Evolutionary conservation across 2,329 filamentous ascomycete genomes (phyloP).

Genomic region (Fusarium circinatum): DNA sequence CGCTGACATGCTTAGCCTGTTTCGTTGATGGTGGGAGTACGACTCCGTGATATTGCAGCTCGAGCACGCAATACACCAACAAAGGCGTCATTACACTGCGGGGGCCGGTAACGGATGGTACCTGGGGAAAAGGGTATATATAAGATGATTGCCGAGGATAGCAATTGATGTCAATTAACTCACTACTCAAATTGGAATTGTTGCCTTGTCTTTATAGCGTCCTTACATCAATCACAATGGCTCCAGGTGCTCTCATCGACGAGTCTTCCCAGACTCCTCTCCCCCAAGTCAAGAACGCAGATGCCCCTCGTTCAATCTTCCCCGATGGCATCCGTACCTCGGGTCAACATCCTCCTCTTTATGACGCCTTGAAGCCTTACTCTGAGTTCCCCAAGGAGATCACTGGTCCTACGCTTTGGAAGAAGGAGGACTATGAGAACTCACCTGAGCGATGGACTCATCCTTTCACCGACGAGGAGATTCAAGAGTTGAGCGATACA

Average conservation of each 20-base stretch:
- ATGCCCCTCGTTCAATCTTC: constrained; percentile 49
- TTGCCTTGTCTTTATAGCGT: neutral
- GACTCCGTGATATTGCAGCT: constrained; percentile 43
- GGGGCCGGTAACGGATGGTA: constrained; percentile 33
- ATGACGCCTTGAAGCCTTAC: constrained; percentile 72
- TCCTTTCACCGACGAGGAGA: constrained; percentile 72
- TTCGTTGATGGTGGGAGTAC: constrained; percentile 27
- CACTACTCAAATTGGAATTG: constrained; percentile 5
- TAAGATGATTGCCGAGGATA: neutral
- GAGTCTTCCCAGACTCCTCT: constrained; percentile 25
- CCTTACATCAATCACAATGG: constrained; percentile 27
- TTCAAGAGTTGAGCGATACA: constrained; percentile 72
- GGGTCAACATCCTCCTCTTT: constrained; percentile 78
- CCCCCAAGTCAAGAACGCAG: constrained; percentile 38
- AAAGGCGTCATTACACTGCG: constrained; percentile 41
- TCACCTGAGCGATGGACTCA: constrained; percentile 79
- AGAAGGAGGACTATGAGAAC: constrained; percentile 70
- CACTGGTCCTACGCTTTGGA: constrained; percentile 78
- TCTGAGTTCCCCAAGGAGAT: constrained; percentile 77
- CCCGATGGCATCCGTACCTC: constrained; percentile 64
- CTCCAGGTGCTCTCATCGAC: constrained; percentile 41
- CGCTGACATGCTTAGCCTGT: neutral
- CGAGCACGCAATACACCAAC: constrained; percentile 43
- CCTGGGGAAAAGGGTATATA: constrained; percentile 23
- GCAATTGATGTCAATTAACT: neutral